These are phyloP conservation scores for Acanthamoeba polyphaga DNA, from an alignment of 208 protist species.

Conservation along the genomic window DNA sequence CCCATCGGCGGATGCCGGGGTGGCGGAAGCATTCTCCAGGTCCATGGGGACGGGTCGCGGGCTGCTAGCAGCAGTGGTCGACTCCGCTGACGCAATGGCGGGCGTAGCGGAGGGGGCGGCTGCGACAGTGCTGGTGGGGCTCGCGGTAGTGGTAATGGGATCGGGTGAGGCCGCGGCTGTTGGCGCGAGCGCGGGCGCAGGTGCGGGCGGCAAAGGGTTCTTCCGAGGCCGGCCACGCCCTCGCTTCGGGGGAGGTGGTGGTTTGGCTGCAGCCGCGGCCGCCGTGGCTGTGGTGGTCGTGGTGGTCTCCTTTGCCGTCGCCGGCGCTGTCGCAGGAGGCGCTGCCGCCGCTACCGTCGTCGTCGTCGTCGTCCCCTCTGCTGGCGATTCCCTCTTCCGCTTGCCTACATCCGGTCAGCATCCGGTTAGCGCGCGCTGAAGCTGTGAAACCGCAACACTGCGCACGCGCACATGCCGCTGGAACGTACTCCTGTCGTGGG, in stretches of 20 bases:
- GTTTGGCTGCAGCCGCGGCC: neutral
- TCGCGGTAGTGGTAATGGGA: neutral
- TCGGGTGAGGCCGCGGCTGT: neutral
- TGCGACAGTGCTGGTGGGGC: neutral
- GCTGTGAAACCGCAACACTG: neutral
- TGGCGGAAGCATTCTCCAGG: no score
- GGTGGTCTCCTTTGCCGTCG: neutral
- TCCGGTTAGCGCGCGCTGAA: no score
- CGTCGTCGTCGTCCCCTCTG: no score
- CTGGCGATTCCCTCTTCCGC: neutral
- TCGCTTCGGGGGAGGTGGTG: neutral
- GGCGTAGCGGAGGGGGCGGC: neutral
- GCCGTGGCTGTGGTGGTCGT: neutral
- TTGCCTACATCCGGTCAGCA: neutral
- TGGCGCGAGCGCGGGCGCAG: neutral
- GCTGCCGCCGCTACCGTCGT: neutral
- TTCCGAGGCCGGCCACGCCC: slow-evolving; percentile 2
- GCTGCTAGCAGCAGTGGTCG: no score
- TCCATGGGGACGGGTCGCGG: no score
- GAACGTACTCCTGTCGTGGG: neutral
- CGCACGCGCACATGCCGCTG: neutral
- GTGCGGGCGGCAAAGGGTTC: neutral
- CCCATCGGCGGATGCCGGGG: no score
- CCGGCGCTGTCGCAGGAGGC: no score
- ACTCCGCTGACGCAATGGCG: neutral